Evolutionary conservation across 768 basidiomycete species (phyloP), one percentile per base, ranked within the genome.

Genomic region (Calocybe gangraenosa): DNA sequence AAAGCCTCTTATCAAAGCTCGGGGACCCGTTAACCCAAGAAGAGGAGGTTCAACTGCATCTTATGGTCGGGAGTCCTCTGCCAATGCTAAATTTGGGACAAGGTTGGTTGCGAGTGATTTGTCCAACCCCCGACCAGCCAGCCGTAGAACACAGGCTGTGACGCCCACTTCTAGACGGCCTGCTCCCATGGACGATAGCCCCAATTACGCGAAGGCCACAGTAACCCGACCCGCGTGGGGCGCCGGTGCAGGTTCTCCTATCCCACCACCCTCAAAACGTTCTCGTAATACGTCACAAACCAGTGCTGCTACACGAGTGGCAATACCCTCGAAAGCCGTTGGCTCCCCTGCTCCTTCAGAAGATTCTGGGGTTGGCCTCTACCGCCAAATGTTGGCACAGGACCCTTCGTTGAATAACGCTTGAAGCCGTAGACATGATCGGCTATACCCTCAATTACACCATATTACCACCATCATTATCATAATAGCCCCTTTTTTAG

Each of bases 41-140:
- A 59, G 72, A 61, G 65, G 70, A 9, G 70, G 64, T 21, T 64
- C 64, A 20, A 55, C 68, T 11, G 74, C 81, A 14, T 76, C 83
- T 10, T 89, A 88, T 54, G 82, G 78, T 7, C 74, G 87, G 41
- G 85, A 89, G 64, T 90, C 88, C 7, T 87, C 86, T 41, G 90
- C 89, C 14, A 89, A 92, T 57, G 93, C 92, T 48, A 96, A 96
- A 65, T 95, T 96, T 65, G 93, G 91, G 17, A 79, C 82, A 33
- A 80, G 93, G 14, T 70, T 94, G 30, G 69, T 94, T 37, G 79
- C 86, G 18, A 76, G 71, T 37, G 84, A 88, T 33, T 64, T 73
- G 2, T 63, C 62, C 7, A 54, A 59, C 11, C 40, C 67, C 34
- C 81, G 88, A 22, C 78, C 86, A 6, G 71, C 78, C 5, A 87